These are phyloP conservation scores for Turnera subulata DNA, from an alignment of 345 rosid genomes.

Conservation along the genomic window DNA sequence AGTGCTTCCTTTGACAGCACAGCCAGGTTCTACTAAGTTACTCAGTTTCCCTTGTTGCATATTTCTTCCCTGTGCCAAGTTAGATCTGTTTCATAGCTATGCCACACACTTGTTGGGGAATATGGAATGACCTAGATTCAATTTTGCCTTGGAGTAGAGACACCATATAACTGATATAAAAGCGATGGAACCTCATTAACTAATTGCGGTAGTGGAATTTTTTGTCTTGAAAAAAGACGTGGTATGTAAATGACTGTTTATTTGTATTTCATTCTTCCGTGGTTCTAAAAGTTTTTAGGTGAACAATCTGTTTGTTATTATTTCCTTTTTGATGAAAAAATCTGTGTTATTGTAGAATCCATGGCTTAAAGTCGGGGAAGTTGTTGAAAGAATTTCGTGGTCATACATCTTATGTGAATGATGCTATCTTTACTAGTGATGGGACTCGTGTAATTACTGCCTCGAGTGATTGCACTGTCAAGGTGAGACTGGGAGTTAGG, in stretches of 20 bases:
- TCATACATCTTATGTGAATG: slow-evolving; percentile 81
- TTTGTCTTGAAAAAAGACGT: too few species aligned
- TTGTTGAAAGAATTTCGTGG: slow-evolving; percentile 94
- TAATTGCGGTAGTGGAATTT: too few species aligned
- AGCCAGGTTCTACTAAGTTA: slow-evolving; percentile 53
- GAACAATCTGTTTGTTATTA: background rate
- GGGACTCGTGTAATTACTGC: slow-evolving; percentile 88
- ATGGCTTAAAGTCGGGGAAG: slow-evolving; percentile 96
- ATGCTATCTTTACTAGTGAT: slow-evolving; percentile 88
- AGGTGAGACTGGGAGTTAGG: slow-evolving; percentile 33
- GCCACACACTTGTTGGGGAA: too few species aligned
- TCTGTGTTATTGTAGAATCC: slow-evolving; percentile 50
- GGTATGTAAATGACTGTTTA: too few species aligned
- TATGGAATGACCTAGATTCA: too few species aligned
- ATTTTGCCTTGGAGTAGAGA: too few species aligned
- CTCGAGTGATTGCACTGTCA: slow-evolving; percentile 88
- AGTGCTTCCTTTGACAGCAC: slow-evolving; percentile 93
- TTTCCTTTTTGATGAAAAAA: background rate
- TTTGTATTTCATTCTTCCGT: too few species aligned
- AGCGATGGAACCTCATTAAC: too few species aligned
- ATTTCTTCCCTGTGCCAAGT: background rate
- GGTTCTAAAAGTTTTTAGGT: too few species aligned
- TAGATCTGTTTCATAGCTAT: too few species aligned
- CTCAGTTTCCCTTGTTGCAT: slow-evolving; percentile 4
- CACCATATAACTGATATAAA: too few species aligned